Evolutionary conservation across 768 basidiomycete species (phyloP), one percentile per base, ranked within the genome.

Genomic region (Leccinum subtestaceum): DNA sequence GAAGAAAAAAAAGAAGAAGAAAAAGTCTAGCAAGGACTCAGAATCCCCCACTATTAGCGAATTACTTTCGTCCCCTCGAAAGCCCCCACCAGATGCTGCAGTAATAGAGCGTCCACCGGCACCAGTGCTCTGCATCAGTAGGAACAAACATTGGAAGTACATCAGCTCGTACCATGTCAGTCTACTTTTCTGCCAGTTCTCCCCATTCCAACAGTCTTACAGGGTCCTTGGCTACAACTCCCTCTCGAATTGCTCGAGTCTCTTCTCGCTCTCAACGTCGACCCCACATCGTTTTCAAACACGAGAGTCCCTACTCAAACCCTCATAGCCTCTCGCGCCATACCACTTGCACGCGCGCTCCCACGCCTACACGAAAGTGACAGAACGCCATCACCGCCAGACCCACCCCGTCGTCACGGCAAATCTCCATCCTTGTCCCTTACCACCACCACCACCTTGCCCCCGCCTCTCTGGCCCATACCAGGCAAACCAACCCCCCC

Each of bases 71-170:
- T 61, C 73, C 19, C 63, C 68, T 29, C 63, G 67, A 17, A 77
- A 73, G 59, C 56, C 71, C 34, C 70, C 67, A 21, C 73, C 74
- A 29, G 81, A 82, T 29, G 76, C 74, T 31, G 31, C 31, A 32
- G 29, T 32, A 29, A 29, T 29, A 48, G 71, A 76, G 36, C 82
- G 82, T 48, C 84, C 84, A 15, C 38, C 87, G 0, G 84, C 84
- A 15, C 38, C 87, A 1, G 84, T 89, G 36, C 81, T 95, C 3
- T 91, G 89, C 71, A 95, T 95, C 66, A 91, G 89, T 75, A 83
- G 93, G 64, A 94, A 95, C 77, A 95, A 95, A 72, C 93, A 95
- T 67, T 94, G 93, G 93, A 84, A 87, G 29, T 94, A 93, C 67
- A 94, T 95, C 75, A 92, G 89, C 74, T 92, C 92, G 23, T 93